Evolutionary conservation across 495 filamentous ascomycete species (phyloP).

Genomic region (Delitschia confertaspora): DNA sequence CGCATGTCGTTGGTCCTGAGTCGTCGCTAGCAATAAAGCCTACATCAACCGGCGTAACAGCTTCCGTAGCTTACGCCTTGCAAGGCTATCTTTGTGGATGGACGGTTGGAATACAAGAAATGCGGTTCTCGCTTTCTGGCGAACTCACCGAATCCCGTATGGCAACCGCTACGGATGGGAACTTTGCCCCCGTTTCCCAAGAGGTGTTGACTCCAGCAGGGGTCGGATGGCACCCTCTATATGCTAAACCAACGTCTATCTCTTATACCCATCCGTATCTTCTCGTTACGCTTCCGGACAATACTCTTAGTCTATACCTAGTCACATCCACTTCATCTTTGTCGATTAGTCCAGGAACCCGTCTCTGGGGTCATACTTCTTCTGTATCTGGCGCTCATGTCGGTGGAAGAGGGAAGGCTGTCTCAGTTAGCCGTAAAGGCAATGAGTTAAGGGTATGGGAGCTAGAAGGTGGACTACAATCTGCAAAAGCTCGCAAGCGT

Average conservation of each 20-base stretch:
- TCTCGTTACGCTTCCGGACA: conserved; percentile 78
- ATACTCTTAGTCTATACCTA: conserved; percentile 81
- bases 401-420: conserved; percentile 77
- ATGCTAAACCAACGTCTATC: conserved; percentile 56
- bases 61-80: conserved; percentile 78
- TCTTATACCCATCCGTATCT: conserved; percentile 90
- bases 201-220: background rate
- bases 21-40: conserved; percentile 67
- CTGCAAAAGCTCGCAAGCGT: conserved; percentile 36
- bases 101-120: conserved; percentile 84
- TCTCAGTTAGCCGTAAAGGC: conserved; percentile 73
- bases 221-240: background rate
- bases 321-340: conserved; percentile 65
- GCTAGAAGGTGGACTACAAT: conserved; percentile 62
- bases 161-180: conserved; percentile 39
- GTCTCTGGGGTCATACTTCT: conserved; percentile 91
- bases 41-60: conserved; percentile 51
- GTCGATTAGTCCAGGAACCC: conserved; percentile 62
- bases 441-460: conserved; percentile 93
- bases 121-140: conserved; percentile 52
- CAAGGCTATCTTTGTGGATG: conserved; percentile 62
- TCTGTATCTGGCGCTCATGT: conserved; percentile 81
- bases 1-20: conserved; percentile 70
- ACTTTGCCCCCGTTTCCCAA: conserved; percentile 24
- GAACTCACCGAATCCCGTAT: conserved; percentile 49